Percentiles rank a stretch among this genome's conserved stretches.
Conservation (phyloP, 768 basidiomycete genomes). For the Gymnopilus dilepis region DNA sequence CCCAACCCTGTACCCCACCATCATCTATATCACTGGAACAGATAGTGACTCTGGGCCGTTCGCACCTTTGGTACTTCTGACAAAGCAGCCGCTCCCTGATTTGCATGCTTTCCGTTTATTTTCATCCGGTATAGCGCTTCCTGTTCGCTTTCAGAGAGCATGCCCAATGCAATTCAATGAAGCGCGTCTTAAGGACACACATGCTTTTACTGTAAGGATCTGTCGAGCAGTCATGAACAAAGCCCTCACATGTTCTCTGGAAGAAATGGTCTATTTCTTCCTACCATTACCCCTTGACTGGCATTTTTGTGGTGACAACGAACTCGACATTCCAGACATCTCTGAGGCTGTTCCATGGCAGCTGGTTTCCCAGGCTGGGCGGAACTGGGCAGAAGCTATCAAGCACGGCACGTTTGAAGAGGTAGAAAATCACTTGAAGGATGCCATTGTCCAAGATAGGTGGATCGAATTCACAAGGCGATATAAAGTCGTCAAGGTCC, state of each 20-base stretch:
- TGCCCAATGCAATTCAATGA: slow-evolving; percentile 55
- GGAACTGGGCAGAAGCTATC: slow-evolving; percentile 57
- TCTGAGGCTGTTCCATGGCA: slow-evolving; percentile 66
- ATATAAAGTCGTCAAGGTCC: slow-evolving; percentile 59
- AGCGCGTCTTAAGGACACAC: slow-evolving; percentile 51
- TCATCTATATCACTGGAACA: slow-evolving; percentile 48
- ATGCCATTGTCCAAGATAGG: slow-evolving; percentile 78
- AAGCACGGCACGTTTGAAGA: slow-evolving; percentile 39
- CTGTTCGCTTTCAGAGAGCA: slow-evolving; percentile 49
- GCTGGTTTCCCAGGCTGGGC: slow-evolving; percentile 54
- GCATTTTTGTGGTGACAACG: slow-evolving; percentile 32
- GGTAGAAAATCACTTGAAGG: slow-evolving; percentile 53
- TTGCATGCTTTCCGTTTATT: slow-evolving; percentile 65
- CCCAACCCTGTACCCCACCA: slow-evolving; percentile 58
- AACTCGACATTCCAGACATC: slow-evolving; percentile 42
- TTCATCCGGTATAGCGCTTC: slow-evolving; percentile 50
- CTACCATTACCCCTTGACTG: slow-evolving; percentile 59
- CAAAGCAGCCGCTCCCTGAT: slow-evolving; percentile 66
- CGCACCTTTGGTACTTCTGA: slow-evolving; percentile 68
- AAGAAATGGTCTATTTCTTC: slow-evolving; percentile 67
- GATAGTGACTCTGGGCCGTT: slow-evolving; percentile 41
- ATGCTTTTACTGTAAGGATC: slow-evolving; percentile 67
- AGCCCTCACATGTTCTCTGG: slow-evolving; percentile 57
- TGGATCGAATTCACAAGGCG: slow-evolving; percentile 77
- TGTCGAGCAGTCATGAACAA: slow-evolving; percentile 72